Conservation (phyloP, 1,284 basidiomycete genomes). For the Neotropicomus parvogracilis region DNA sequence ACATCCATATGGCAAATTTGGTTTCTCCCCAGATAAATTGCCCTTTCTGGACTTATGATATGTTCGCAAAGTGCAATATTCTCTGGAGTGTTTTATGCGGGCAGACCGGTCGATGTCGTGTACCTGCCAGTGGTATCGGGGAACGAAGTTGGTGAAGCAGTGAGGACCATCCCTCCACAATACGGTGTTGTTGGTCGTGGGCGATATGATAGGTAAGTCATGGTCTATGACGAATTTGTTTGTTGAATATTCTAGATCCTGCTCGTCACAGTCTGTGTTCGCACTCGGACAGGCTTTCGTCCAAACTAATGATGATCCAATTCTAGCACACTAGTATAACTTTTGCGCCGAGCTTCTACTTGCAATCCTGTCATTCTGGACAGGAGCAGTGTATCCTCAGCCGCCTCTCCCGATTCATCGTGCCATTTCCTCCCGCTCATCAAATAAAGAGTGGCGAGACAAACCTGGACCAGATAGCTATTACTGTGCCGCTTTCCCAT, state of each 20-base stretch:
- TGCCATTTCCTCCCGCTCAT: conserved; percentile 63
- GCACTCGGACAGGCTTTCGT: background rate
- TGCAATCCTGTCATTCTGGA: conserved; percentile 70
- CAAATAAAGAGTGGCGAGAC: conserved; percentile 66
- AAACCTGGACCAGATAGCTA: conserved; percentile 69
- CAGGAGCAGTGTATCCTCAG: conserved; percentile 40
- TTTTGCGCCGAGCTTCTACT: conserved; percentile 75
- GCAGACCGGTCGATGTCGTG: conserved; percentile 68
- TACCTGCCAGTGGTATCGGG: conserved; percentile 61
- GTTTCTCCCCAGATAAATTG: too few species aligned
- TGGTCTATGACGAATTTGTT: too few species aligned
- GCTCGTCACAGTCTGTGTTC: conserved; percentile 47
- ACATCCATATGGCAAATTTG: conserved; percentile 77
- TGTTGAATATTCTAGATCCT: conserved; percentile 40
- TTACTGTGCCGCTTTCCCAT: conserved; percentile 75
- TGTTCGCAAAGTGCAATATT: conserved; percentile 64
- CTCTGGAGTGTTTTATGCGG: conserved; percentile 56
- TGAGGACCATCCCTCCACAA: conserved; percentile 50
- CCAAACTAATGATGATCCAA: conserved; percentile 26
- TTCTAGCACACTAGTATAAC: conserved; percentile 81
- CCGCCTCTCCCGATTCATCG: conserved; percentile 58
- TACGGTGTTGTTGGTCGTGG: conserved; percentile 63
- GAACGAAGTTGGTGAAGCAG: conserved; percentile 43
- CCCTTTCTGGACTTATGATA: conserved; percentile 57
- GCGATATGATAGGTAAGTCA: conserved; percentile 75